Conservation (phyloP, 2,329 filamentous ascomycete genomes). For the Achaetomium macrosporum region DNA sequence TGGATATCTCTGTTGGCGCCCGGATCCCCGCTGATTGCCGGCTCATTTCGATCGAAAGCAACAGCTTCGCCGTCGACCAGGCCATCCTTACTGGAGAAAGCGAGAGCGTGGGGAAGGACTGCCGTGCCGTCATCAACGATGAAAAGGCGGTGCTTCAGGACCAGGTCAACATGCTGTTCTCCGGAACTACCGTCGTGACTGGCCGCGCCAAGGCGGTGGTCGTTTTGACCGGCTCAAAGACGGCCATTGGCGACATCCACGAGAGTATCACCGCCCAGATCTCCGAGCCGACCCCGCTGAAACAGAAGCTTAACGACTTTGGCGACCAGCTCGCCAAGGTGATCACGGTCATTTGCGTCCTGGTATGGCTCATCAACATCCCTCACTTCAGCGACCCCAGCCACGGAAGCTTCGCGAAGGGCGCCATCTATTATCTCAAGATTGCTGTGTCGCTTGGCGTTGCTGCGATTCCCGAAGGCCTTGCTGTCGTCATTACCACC, state of each 20-base stretch:
- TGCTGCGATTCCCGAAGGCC: slow-evolving; percentile 92
- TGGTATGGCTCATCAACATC: slow-evolving; percentile 98
- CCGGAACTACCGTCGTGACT: slow-evolving; percentile 92
- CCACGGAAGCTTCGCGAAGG: slow-evolving; percentile 91
- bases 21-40: slow-evolving; percentile 93
- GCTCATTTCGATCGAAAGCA: slow-evolving; percentile 84
- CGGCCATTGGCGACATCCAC: slow-evolving; percentile 96
- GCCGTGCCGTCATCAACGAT: slow-evolving; percentile 60
- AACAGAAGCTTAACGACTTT: slow-evolving; percentile 98
- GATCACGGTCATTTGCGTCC: slow-evolving; percentile 91
- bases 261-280: slow-evolving; percentile 98
- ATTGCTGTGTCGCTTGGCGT: slow-evolving; percentile 98
- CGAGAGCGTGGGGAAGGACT: slow-evolving; percentile 89
- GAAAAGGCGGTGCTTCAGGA: slow-evolving; percentile 90
- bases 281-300: slow-evolving; percentile 91
- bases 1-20: slow-evolving; percentile 84
- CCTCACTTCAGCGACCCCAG: slow-evolving; percentile 93
- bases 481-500: slow-evolving; percentile 98
- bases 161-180: slow-evolving; percentile 96
- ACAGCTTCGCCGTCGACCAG: slow-evolving; percentile 95
- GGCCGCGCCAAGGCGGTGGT: slow-evolving; percentile 89
- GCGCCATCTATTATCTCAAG: slow-evolving; percentile 98
- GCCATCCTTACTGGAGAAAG: slow-evolving; percentile 96
- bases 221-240: slow-evolving; percentile 80
- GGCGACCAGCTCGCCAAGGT: slow-evolving; percentile 95